Evolutionary conservation across 352 stramenopile genomes (phyloP).

Genomic region (Stramenopiles sp.): DNA sequence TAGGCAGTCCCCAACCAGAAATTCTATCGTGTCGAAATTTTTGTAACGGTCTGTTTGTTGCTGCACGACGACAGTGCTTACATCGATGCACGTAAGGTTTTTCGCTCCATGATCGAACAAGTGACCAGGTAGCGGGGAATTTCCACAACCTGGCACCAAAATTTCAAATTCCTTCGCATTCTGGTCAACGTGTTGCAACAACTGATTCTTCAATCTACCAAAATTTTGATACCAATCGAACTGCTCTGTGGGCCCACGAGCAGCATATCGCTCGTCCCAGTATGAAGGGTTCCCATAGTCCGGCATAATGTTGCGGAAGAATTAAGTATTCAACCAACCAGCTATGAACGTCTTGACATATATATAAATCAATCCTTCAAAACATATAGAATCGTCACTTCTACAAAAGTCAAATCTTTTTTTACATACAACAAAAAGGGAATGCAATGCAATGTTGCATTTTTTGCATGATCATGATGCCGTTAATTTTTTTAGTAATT

Average conservation of each 20-base stretch:
- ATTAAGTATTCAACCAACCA: too few relatives aligned
- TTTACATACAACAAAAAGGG: too few relatives aligned
- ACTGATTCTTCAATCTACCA: slow-evolving; percentile 10
- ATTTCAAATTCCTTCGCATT: slow-evolving; percentile 11
- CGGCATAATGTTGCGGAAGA: too few relatives aligned
- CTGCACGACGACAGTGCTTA: slow-evolving; percentile 18
- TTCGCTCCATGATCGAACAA: slow-evolving; percentile 21
- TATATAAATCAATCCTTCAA: too few relatives aligned
- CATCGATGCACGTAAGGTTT: slow-evolving; percentile 15
- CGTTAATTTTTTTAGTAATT: neutral
- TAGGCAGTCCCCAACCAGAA: slow-evolving; percentile 11
- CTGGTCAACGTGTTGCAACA: neutral
- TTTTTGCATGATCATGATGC: too few relatives aligned
- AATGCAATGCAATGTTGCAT: too few relatives aligned
- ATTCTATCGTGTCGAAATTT: slow-evolving; percentile 16
- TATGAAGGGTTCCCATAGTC: neutral
- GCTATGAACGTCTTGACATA: too few relatives aligned
- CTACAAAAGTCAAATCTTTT: too few relatives aligned
- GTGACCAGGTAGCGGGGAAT: slow-evolving; percentile 14
- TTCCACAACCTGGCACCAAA: slow-evolving; percentile 18
- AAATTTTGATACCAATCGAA: slow-evolving; percentile 24
- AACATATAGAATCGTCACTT: too few relatives aligned
- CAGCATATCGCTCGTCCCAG: neutral
- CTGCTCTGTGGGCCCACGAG: neutral
- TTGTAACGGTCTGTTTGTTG: slow-evolving; percentile 14